phyloP scores from a whole-genome alignment of 2,329 filamentous ascomycete species.

The Cadophora sp. region DNA sequence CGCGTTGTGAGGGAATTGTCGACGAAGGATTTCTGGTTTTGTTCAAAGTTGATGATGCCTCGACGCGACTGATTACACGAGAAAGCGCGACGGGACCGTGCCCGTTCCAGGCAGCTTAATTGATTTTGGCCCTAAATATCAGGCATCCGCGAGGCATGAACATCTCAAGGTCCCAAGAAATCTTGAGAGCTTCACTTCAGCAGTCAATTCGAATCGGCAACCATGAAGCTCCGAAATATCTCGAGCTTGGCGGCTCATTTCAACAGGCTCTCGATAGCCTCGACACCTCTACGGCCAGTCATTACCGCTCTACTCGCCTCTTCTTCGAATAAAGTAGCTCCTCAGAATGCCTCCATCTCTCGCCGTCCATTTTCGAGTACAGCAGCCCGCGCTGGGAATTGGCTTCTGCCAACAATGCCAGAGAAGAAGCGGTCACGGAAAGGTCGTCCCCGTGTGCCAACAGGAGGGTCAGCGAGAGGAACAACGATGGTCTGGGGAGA shows the following conservation, averaged over 20 bases:
- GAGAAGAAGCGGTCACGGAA: constrained; percentile 89
- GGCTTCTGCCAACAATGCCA: constrained; percentile 82
- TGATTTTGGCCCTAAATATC: constrained; percentile 21
- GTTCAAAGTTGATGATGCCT: constrained; percentile 23
- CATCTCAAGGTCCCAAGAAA: constrained; percentile 11
- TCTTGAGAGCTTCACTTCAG: constrained; percentile 19
- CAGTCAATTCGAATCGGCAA: constrained; percentile 26
- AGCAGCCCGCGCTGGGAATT: constrained; percentile 64
- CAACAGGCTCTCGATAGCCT: constrained; percentile 40
- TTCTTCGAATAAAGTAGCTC: constrained; percentile 34
- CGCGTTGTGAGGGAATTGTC: constrained; percentile 7
- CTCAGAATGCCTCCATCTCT: constrained; percentile 48
- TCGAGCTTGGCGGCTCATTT: constrained; percentile 43
- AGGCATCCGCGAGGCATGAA: constrained; percentile 16
- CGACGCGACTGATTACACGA: constrained; percentile 35
- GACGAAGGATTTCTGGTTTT: neutral
- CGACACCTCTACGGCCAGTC: constrained; percentile 44
- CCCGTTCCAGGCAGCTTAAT: constrained; percentile 10
- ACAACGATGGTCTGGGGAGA: constrained; percentile 97
- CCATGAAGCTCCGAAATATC: constrained; percentile 40
- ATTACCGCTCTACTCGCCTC: constrained; percentile 37
- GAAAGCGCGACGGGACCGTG: constrained; percentile 29
- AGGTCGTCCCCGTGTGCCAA: constrained; percentile 85
- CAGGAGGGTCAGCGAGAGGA: constrained; percentile 88
- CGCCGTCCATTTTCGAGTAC: constrained; percentile 77